phyloP scores from a whole-genome alignment of 148 eudicot species.

The Vaccinium darrowii region DNA sequence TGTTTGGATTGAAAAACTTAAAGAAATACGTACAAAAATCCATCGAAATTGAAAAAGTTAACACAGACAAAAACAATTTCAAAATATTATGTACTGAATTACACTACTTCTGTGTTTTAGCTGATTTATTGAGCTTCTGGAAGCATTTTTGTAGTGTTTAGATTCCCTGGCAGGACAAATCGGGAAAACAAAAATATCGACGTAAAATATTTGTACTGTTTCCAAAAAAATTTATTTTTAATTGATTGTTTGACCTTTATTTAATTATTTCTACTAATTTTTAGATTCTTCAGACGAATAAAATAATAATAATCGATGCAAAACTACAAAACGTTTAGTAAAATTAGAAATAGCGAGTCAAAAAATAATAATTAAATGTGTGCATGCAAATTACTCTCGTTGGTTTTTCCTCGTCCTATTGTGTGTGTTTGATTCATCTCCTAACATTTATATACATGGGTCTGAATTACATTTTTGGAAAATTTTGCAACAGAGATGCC shows the following conservation, averaged over 20 bases:
- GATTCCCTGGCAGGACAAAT: neutral
- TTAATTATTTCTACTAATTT: no score
- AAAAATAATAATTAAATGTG: neutral
- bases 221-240: no score
- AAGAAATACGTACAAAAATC: neutral
- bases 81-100: neutral
- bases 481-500: conserved; percentile 39
- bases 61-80: neutral
- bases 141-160: neutral
- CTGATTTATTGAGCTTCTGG: neutral
- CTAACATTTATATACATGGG: neutral
- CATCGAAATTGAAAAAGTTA: neutral
- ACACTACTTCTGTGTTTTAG: no score
- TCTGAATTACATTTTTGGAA: neutral
- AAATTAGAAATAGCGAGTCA: neutral
- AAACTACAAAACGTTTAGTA: no score
- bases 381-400: neutral
- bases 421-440: neutral
- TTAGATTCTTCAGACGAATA: no score
- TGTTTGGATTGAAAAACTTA: neutral
- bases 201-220: neutral
- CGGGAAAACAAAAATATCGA: neutral
- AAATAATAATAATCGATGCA: no score
- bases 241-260: no score
- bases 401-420: neutral